Evolutionary conservation across 768 basidiomycete genomes (phyloP).

Genomic region (Kwoniella botswanensis): DNA sequence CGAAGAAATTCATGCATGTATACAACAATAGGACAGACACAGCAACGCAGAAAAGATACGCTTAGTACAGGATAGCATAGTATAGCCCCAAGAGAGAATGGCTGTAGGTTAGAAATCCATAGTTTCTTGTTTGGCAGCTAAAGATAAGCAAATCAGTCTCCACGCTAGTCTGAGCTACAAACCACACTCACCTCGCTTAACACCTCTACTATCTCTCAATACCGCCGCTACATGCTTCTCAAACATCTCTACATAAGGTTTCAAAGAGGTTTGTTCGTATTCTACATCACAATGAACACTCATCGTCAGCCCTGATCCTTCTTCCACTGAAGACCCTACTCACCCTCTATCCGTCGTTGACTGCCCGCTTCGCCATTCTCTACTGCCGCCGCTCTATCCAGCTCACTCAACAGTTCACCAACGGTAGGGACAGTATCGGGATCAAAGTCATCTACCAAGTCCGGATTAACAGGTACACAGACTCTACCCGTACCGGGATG

Average conservation of each 20-base stretch:
- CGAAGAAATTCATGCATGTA: neutral
- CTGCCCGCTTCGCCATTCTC: conserved; percentile 21
- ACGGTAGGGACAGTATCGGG: conserved; percentile 87
- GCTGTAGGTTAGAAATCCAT: conserved; percentile 32
- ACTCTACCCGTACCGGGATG: conserved; percentile 93
- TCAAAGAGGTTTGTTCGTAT: conserved; percentile 86
- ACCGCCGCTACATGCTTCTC: conserved; percentile 69
- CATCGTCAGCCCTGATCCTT: neutral
- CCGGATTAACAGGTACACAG: conserved; percentile 88
- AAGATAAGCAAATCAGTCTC: neutral
- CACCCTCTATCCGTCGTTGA: conserved; percentile 38
- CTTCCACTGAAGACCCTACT: conserved; percentile 3
- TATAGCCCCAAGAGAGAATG: neutral
- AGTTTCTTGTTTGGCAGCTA: conserved; percentile 37
- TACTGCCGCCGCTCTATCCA: conserved; percentile 62
- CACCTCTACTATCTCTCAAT: conserved; percentile 53
- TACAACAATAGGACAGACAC: neutral
- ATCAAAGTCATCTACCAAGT: conserved; percentile 75
- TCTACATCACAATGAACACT: conserved; percentile 59
- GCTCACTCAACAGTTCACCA: conserved; percentile 75
- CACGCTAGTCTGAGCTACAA: neutral
- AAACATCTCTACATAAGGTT: conserved; percentile 86
- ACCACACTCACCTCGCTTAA: conserved; percentile 53
- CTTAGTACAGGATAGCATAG: too few relatives aligned
- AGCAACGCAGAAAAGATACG: neutral